These are phyloP conservation scores for Penicillium italicum DNA, from an alignment of 2,329 filamentous ascomycete species.

Conservation along the genomic window DNA sequence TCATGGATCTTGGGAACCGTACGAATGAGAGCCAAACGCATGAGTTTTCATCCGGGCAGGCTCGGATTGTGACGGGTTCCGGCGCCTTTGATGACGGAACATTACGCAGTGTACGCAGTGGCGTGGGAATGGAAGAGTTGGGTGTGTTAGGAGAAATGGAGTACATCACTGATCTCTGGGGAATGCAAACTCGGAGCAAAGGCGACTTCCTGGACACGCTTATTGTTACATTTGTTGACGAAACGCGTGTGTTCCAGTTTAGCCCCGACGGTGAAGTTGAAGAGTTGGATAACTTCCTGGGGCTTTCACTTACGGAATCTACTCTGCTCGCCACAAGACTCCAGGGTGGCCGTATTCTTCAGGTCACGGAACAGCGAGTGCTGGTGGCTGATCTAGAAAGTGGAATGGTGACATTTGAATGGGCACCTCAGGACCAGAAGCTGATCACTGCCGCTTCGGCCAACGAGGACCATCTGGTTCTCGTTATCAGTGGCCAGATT, in stretches of 20 bases:
- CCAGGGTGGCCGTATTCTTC: slow-evolving; percentile 61
- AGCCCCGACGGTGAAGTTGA: slow-evolving; percentile 72
- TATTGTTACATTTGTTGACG: slow-evolving; percentile 73
- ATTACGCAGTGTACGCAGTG: slow-evolving; percentile 84
- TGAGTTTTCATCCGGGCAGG: slow-evolving; percentile 92
- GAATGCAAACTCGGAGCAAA: slow-evolving; percentile 55
- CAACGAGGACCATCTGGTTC: slow-evolving; percentile 64
- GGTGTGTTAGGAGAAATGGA: slow-evolving; percentile 77
- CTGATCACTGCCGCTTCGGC: slow-evolving; percentile 75
- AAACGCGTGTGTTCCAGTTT: slow-evolving; percentile 81
- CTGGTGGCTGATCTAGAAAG: slow-evolving; percentile 58
- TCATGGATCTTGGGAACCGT: slow-evolving; percentile 93
- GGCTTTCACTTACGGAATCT: slow-evolving; percentile 63
- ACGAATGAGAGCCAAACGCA: slow-evolving; percentile 75
- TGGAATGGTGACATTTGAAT: slow-evolving; percentile 45
- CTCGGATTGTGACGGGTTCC: slow-evolving; percentile 86
- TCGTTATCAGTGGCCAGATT: slow-evolving; percentile 72
- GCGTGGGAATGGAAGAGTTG: slow-evolving; percentile 84
- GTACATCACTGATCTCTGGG: slow-evolving; percentile 69
- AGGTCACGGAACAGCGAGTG: slow-evolving; percentile 67
- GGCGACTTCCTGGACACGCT: slow-evolving; percentile 59
- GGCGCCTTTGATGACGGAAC: slow-evolving; percentile 87
- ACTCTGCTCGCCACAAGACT: slow-evolving; percentile 71
- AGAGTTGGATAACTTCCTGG: slow-evolving; percentile 73
- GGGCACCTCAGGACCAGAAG: slow-evolving; percentile 45